Evolutionary conservation across 2,329 filamentous ascomycete genomes (phyloP).

Genomic region (Diaporthe capsici): DNA sequence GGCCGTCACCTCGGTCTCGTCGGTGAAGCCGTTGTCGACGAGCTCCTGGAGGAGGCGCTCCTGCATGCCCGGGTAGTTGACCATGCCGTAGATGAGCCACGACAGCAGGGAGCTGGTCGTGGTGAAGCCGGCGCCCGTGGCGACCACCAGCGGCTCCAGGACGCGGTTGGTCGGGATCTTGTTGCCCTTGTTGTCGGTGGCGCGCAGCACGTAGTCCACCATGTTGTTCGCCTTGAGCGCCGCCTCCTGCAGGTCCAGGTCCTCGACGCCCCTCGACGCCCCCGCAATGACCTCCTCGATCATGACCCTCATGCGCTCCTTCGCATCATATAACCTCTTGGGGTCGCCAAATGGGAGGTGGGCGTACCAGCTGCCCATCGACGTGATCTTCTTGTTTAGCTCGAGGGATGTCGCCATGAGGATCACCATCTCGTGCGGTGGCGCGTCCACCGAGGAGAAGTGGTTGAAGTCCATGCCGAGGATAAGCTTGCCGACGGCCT

Average conservation of each 20-base stretch:
- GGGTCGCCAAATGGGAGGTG: slow-evolving; percentile 71
- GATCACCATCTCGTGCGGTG: slow-evolving; percentile 64
- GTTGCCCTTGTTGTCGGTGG: slow-evolving; percentile 67
- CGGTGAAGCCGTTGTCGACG: slow-evolving; percentile 61
- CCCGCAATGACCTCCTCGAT: slow-evolving; percentile 55
- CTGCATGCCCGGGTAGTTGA: slow-evolving; percentile 68
- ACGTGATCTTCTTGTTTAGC: slow-evolving; percentile 71
- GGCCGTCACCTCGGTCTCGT: slow-evolving; percentile 59
- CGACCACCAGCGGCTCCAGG: slow-evolving; percentile 60
- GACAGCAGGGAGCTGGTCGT: slow-evolving; percentile 71
- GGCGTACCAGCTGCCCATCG: slow-evolving; percentile 69
- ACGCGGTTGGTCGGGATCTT: slow-evolving; percentile 63
- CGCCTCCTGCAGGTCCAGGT: slow-evolving; percentile 62
- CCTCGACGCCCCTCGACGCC: slow-evolving; percentile 55
- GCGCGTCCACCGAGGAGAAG: slow-evolving; percentile 60
- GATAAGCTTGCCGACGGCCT: slow-evolving; percentile 60
- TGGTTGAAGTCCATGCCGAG: slow-evolving; percentile 62
- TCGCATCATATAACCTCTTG: slow-evolving; percentile 55
- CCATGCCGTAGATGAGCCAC: slow-evolving; percentile 69
- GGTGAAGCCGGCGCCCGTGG: slow-evolving; percentile 71
- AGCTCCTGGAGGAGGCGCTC: slow-evolving; percentile 71
- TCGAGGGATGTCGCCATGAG: slow-evolving; percentile 64
- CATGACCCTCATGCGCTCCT: slow-evolving; percentile 52
- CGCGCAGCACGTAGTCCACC: slow-evolving; percentile 67
- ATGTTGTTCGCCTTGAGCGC: slow-evolving; percentile 62